Percentiles rank a stretch among this genome's conserved stretches.
Evolutionary conservation across 345 rosid species (phyloP).

Genomic region (Citrus trifoliata): DNA sequence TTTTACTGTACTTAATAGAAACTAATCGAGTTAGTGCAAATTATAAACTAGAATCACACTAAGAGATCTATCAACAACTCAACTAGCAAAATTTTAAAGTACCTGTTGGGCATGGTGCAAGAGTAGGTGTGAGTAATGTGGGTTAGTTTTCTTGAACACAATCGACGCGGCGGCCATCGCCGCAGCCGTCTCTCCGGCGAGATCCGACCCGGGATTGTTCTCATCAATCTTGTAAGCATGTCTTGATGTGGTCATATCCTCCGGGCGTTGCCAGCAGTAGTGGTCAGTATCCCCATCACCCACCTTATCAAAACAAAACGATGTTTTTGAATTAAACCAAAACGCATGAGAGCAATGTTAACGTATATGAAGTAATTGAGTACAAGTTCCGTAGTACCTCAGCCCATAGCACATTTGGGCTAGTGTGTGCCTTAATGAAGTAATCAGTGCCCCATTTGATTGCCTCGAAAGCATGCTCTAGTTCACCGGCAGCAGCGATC

Average conservation of each 20-base stretch:
- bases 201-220: slow-evolving; percentile 88
- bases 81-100: not conserved
- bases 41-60: not conserved
- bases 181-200: slow-evolving; percentile 89
- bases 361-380: not conserved
- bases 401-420: slow-evolving; percentile 80
- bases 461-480: slow-evolving; percentile 74
- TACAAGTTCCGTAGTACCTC: slow-evolving; percentile 35
- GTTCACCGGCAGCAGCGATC: slow-evolving; percentile 64
- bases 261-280: slow-evolving; percentile 98
- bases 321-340: not conserved
- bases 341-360: not conserved
- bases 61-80: not conserved
- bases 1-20: not conserved
- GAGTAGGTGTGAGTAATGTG: slow-evolving; percentile 83
- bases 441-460: slow-evolving; percentile 97
- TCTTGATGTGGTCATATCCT: slow-evolving; percentile 96
- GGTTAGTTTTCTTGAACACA: slow-evolving; percentile 67
- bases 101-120: slow-evolving; percentile 93
- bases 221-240: slow-evolving; percentile 81
- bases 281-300: slow-evolving; percentile 97
- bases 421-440: slow-evolving; percentile 88
- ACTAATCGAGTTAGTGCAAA: not conserved
- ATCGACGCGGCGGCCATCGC: slow-evolving; percentile 96
- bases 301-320: slow-evolving; percentile 31